Conservation (phyloP, 495 filamentous ascomycete species). For the Aspergillus funiculosus region DNA sequence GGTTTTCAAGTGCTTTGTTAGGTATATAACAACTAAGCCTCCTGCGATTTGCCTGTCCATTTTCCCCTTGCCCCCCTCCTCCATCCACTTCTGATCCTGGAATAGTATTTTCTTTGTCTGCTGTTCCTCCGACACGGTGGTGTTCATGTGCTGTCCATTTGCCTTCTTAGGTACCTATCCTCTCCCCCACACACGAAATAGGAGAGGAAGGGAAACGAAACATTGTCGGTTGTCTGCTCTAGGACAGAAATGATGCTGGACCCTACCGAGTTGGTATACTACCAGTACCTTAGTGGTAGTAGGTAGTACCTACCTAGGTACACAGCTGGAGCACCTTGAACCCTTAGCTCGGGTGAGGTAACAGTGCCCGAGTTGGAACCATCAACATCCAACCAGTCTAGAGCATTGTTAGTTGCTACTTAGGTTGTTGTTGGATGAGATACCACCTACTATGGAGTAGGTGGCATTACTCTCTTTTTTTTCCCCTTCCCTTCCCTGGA, state of each 20-base stretch:
- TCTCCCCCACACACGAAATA: neutral
- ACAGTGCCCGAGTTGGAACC: slow-evolving; percentile 6
- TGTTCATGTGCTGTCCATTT: slow-evolving; percentile 9
- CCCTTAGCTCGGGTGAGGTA: too few species aligned
- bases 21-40: slow-evolving; percentile 15
- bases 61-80: neutral
- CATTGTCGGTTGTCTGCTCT: slow-evolving; percentile 11
- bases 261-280: too few species aligned
- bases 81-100: slow-evolving; percentile 6
- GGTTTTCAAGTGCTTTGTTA: slow-evolving; percentile 30
- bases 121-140: neutral
- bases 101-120: slow-evolving; percentile 17
- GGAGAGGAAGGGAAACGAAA: slow-evolving; percentile 10
- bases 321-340: neutral
- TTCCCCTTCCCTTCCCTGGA: too few species aligned
- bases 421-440: too few species aligned
- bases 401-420: too few species aligned
- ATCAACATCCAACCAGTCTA: neutral
- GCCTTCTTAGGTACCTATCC: too few species aligned
- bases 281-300: too few species aligned
- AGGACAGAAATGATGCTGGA: too few species aligned
- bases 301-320: too few species aligned
- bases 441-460: too few species aligned
- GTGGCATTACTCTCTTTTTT: too few species aligned
- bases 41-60: slow-evolving; percentile 7